Evolutionary conservation across 495 filamentous ascomycete genomes (phyloP), one percentile per base, ranked within the genome.

Genomic region (Hamigera avellanea): DNA sequence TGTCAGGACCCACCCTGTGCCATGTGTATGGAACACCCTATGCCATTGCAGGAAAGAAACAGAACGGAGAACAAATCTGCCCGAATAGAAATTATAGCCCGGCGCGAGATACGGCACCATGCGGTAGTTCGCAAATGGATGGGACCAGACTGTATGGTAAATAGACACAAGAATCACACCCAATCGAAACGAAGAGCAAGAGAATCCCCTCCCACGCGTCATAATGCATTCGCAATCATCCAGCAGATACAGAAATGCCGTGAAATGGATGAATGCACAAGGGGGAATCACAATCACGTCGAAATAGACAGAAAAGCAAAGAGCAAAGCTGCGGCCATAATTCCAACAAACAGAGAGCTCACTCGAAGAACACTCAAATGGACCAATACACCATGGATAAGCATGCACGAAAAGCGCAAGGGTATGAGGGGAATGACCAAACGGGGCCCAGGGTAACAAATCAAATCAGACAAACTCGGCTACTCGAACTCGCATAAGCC

Each of bases 221-320:
- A 15, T 21, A 42, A 26, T 25, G 33, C 33, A 36, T 28, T 26
- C 33, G 25, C 27, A 33, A 43, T 15, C 35, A 19, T 37, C 19
- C 34, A 26, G 35, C 32, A 3, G 17, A 19, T 33, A 32, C 28
- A 28, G 31, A 40, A 26, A 36, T 15, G 29, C 26, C 29, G 27
- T 34, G 19, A 19, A 23, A 44, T 26, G 31, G 25, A 44, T 26
- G 16, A 26, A 32, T 44, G 35, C 17, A 8, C 12, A 36, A 39
- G 26, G 16, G 16, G 32, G 16, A 31, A 14, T 42, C 34, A 25
- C 19, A 36, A 26, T 36, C 40, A 32, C 33, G 18, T 27, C 26
- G 28, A 4, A 30, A 30, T n/a, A 12, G 28, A 30, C 28, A 30
- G 21, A 23, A 23, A 9, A 30, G 12, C 12, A 30, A n/a, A 33